A percentile compares a stretch with the other conserved stretches of the same genome.
Conservation (phyloP, 2,329 filamentous ascomycete species). For the Pseudodiploospora longispora region DNA sequence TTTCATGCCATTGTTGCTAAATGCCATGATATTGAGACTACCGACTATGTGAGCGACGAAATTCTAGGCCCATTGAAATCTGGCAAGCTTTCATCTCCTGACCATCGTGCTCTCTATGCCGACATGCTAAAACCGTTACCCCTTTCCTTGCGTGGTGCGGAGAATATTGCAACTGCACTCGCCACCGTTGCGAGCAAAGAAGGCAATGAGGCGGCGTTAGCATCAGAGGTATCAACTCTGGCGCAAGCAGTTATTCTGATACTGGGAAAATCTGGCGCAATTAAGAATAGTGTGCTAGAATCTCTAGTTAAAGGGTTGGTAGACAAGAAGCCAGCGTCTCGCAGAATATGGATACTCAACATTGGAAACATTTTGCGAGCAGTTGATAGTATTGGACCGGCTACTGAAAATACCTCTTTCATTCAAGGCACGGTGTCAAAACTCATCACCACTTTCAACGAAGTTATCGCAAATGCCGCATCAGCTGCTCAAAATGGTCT, state of each 20-base stretch:
- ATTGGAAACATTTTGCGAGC: constrained; percentile 63
- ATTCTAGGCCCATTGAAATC: constrained; percentile 71
- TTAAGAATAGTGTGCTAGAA: constrained; percentile 61
- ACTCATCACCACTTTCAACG: constrained; percentile 64
- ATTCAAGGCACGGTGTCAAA: constrained; percentile 44
- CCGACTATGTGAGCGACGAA: constrained; percentile 68
- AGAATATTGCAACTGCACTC: constrained; percentile 59
- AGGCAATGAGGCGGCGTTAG: constrained; percentile 75
- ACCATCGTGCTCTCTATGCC: constrained; percentile 76
- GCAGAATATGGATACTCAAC: constrained; percentile 72
- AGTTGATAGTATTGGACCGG: constrained; percentile 34
- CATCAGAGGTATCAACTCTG: constrained; percentile 66
- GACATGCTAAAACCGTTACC: constrained; percentile 66
- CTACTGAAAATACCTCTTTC: constrained; percentile 41
- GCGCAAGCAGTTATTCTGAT: constrained; percentile 56
- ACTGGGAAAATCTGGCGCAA: constrained; percentile 49
- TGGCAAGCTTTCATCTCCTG: constrained; percentile 74
- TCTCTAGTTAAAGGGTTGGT: constrained; percentile 70
- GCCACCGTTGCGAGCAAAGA: constrained; percentile 70
- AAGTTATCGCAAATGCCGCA: constrained; percentile 69
- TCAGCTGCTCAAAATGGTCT: constrained; percentile 74
- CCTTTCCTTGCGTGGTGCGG: constrained; percentile 52
- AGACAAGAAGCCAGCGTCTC: constrained; percentile 74
- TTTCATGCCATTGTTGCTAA: constrained; percentile 63
- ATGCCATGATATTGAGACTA: constrained; percentile 46